Evolutionary conservation across 1,284 basidiomycete genomes (phyloP).

Genomic region (Xerocomus alliaceus): DNA sequence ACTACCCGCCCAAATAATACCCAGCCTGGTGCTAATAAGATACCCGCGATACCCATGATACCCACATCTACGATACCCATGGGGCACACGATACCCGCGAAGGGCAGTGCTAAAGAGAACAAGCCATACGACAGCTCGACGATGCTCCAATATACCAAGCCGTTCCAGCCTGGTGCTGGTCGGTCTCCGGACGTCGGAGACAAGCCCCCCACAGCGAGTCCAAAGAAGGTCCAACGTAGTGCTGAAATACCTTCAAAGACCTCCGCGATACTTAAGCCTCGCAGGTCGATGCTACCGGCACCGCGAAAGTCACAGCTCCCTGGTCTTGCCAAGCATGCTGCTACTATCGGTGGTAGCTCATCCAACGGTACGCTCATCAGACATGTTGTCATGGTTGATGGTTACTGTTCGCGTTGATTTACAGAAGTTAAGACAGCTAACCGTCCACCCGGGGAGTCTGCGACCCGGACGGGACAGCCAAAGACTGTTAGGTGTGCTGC

Average conservation of each 20-base stretch:
- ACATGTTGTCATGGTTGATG: not conserved
- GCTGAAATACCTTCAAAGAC: constrained; percentile 4
- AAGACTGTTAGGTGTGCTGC: constrained; percentile 9
- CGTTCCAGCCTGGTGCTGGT: constrained; percentile 10
- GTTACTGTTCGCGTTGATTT: constrained; percentile 12
- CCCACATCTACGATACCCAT: constrained; percentile 15
- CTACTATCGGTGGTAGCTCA: not conserved
- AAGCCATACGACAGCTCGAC: constrained; percentile 4
- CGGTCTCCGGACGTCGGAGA: not conserved
- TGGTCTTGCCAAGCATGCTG: not conserved
- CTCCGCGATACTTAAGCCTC: constrained; percentile 7
- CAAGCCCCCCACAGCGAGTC: constrained; percentile 6
- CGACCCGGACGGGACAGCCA: constrained; percentile 9
- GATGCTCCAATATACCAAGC: constrained; percentile 5
- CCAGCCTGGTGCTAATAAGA: constrained; percentile 15
- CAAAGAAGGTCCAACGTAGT: constrained; percentile 6
- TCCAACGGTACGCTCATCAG: constrained; percentile 12
- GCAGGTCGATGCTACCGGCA: constrained; percentile 16
- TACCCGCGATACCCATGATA: constrained; percentile 11
- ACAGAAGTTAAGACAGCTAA: constrained; percentile 17
- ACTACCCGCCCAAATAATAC: not conserved
- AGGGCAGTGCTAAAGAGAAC: constrained; percentile 30
- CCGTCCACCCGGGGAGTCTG: constrained; percentile 20
- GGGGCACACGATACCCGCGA: constrained; percentile 5
- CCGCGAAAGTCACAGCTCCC: constrained; percentile 10